phyloP scores from a whole-genome alignment of 1,284 basidiomycete species.

The Dichomitus squalens region DNA sequence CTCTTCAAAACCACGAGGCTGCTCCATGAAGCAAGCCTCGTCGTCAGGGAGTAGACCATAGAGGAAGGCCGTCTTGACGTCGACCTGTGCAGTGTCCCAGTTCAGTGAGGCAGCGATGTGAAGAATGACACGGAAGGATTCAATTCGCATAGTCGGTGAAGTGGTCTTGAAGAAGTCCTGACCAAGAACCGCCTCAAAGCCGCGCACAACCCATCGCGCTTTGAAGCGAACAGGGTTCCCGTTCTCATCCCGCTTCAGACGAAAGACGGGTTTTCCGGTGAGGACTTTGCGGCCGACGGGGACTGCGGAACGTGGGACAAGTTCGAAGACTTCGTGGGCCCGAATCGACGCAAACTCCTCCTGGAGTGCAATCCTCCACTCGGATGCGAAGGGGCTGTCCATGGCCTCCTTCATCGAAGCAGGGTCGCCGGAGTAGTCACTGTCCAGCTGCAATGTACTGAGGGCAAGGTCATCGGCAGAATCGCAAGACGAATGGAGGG shows the following conservation, averaged over 20 bases:
- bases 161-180: constrained; percentile 12
- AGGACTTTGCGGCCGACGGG: constrained; percentile 6
- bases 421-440: constrained; percentile 27
- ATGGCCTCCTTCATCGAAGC: constrained; percentile 29
- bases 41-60: constrained; percentile 38
- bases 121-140: constrained; percentile 8
- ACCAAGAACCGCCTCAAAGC: constrained; percentile 12
- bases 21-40: constrained; percentile 41
- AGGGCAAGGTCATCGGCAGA: background rate
- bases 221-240: constrained; percentile 10
- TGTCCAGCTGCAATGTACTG: constrained; percentile 8
- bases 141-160: constrained; percentile 18
- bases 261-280: constrained; percentile 15
- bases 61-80: constrained; percentile 51
- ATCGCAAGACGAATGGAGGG: too few relatives aligned
- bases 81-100: constrained; percentile 31
- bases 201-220: constrained; percentile 6
- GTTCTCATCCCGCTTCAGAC: constrained; percentile 7
- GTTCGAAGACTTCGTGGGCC: constrained; percentile 10
- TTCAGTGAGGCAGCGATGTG: constrained; percentile 8
- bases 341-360: constrained; percentile 17
- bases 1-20: constrained; percentile 37
- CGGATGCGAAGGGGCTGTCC: constrained; percentile 13
- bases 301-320: constrained; percentile 11
- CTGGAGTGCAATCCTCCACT: constrained; percentile 28